Percentiles rank a stretch among this genome's conserved stretches.
Conservation (phyloP, 257 asterid species). For the Knoxia roxburghii region DNA sequence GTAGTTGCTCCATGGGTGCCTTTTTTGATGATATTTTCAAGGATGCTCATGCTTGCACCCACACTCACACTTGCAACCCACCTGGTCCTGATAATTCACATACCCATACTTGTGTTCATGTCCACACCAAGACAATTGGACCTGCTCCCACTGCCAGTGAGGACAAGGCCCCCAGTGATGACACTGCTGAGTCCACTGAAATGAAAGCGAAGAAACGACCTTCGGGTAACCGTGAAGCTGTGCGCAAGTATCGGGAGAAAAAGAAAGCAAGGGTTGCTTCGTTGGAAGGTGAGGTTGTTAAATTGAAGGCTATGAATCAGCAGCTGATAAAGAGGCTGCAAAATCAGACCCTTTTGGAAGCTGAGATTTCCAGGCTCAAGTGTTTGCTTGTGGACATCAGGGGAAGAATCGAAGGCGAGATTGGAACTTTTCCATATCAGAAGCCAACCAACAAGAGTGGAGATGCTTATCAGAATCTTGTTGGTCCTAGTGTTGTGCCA, state of each 20-base stretch:
- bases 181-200: constrained; percentile 83
- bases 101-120: constrained; percentile 87
- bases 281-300: constrained; percentile 76
- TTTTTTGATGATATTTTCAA: constrained; percentile 37
- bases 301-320: constrained; percentile 75
- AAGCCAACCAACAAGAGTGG: constrained; percentile 56
- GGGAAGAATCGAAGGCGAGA: constrained; percentile 96
- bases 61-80: constrained; percentile 93
- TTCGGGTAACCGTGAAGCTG: constrained; percentile 91
- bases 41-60: constrained; percentile 60
- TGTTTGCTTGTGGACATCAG: constrained; percentile 92
- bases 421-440: constrained; percentile 94
- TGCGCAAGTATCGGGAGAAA: constrained; percentile 92
- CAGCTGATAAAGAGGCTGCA: constrained; percentile 86
- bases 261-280: constrained; percentile 89
- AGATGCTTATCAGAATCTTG: constrained; percentile 37
- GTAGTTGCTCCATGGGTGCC: constrained; percentile 37
- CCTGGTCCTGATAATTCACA: constrained; percentile 82
- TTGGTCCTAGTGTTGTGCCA: constrained; percentile 36
- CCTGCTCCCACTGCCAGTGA: constrained; percentile 58
- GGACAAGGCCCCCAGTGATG: constrained; percentile 62
- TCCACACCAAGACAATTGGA: constrained; percentile 72
- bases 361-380: constrained; percentile 87
- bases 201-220: constrained; percentile 69
- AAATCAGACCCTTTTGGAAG: constrained; percentile 81